Percentiles rank a stretch among this genome's conserved stretches.
These are phyloP conservation scores for Zygoascus hellenicus DNA, from an alignment of 1,139 yeast genomes.

Conservation along the genomic window DNA sequence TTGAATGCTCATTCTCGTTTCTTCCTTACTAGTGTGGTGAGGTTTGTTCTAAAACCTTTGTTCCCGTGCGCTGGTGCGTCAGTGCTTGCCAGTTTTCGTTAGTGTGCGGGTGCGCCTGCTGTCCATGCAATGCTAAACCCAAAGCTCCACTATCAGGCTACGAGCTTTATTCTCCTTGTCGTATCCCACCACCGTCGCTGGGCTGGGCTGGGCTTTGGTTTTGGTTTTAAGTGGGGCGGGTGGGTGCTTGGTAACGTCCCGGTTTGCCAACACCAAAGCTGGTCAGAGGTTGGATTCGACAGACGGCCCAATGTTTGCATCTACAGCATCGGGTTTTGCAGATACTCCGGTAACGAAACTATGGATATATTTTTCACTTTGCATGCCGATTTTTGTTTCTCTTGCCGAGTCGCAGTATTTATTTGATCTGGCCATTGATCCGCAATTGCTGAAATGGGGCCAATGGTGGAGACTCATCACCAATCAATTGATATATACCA, in stretches of 20 bases:
- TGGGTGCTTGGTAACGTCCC: too few species aligned
- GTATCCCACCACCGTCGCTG: too few species aligned
- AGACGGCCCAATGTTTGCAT: conserved; percentile 29
- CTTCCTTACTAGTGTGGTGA: too few species aligned
- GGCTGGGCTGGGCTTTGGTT: too few species aligned
- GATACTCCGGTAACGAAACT: conserved; percentile 54
- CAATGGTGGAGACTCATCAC: conserved; percentile 65
- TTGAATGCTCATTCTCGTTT: not conserved
- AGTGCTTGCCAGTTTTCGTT: too few species aligned
- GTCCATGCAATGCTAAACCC: too few species aligned
- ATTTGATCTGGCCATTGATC: conserved; percentile 50
- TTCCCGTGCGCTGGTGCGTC: too few species aligned
- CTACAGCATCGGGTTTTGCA: conserved; percentile 51
- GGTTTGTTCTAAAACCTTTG: too few species aligned
- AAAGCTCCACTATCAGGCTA: too few species aligned
- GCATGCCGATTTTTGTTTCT: conserved; percentile 49
- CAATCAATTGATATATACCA: conserved; percentile 52
- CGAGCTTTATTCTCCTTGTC: too few species aligned
- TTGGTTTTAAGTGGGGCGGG: too few species aligned
- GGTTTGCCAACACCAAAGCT: not conserved
- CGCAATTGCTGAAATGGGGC: conserved; percentile 52
- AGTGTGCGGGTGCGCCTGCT: too few species aligned
- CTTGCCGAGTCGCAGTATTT: conserved; percentile 52
- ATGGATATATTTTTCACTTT: conserved; percentile 40
- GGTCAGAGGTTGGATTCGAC: not conserved